Conservation (phyloP, 2,329 filamentous ascomycete genomes). For the Pseudogymnoascus pannorum region DNA sequence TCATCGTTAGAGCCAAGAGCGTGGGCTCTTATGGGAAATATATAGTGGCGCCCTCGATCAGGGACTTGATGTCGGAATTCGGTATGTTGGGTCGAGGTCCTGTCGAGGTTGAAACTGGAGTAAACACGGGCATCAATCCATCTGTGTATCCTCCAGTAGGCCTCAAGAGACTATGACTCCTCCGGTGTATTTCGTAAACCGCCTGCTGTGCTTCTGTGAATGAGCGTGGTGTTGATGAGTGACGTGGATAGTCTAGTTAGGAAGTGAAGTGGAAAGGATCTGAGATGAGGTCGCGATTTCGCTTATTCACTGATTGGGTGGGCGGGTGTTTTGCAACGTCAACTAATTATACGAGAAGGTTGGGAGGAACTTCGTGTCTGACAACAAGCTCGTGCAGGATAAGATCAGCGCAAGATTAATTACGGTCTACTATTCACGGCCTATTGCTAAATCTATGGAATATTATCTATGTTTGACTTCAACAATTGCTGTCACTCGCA, state of each 20-base stretch:
- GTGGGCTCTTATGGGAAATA: conserved; percentile 12
- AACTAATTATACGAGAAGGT: conserved; percentile 4
- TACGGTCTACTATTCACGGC: background rate
- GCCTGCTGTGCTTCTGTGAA: conserved; percentile 10
- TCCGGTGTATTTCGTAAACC: background rate
- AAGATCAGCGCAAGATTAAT: background rate
- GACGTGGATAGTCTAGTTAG: conserved; percentile 1
- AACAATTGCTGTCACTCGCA: background rate
- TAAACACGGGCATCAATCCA: conserved; percentile 8
- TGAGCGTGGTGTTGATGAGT: conserved; percentile 8
- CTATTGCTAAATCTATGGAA: background rate
- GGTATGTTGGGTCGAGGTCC: background rate
- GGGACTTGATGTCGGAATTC: background rate
- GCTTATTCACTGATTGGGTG: conserved; percentile 7
- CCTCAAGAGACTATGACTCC: background rate
- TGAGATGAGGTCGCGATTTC: conserved; percentile 2
- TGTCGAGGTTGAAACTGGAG: conserved; percentile 3
- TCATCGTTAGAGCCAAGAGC: conserved; percentile 24
- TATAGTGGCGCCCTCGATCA: conserved; percentile 9
- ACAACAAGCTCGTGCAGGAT: background rate
- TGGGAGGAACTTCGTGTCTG: conserved; percentile 2
- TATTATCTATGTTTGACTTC: background rate
- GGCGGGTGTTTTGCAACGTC: background rate
- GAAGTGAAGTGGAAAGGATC: conserved; percentile 7
- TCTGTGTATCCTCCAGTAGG: background rate